Base-by-base conservation (phyloP, 768 basidiomycete species). In the Amanita subjunquillea region DNA sequence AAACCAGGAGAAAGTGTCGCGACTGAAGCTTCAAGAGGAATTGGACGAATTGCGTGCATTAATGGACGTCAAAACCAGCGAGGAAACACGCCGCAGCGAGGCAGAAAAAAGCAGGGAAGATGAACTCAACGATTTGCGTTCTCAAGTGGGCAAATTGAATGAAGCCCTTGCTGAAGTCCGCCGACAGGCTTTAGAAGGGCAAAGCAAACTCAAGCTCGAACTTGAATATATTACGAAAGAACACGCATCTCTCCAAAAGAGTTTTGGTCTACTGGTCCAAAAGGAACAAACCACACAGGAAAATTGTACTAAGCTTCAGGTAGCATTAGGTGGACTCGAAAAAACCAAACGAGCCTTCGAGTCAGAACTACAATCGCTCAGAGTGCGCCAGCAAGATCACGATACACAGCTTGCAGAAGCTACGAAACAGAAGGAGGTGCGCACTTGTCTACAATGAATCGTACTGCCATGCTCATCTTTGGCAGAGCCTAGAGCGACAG, bases 41-140 rank as follows among this genome's bases (percentile, higher is more conserved):
- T 71, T 96, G 9, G 93, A 95, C 59, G 86, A 90, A 55, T 73
- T 98, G 6, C 84, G 93, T 6, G 71, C 78, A n/a, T 69, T 88
- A 12, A 79, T 96, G 70, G 83, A 85, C 43, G 87, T 88, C 1
- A 96, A 92, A 65, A 78, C 84, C 0, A 84, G 82, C 23, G 93
- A 97, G 64, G 93, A 92, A 60, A 85, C 80, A 7, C 83, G 85
- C 29, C 79, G 89, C 15, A 78, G 76, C 32, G 89, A 96, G 62
- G 91, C 83, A 0, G 90, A 92, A 64, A 85, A 83, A 66, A 86
- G 87, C 67, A 90, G 85, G 60, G 93, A 97, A 57, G 74, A 80
- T 42, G 95, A 99, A 65, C 79, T 97, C 9, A 65, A 68, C 0
- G 75, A 82, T 29, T 72, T 99, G 5, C 83, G 93, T 20, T 61